Base-by-base conservation (phyloP, 495 filamentous ascomycete genomes). In the Parathielavia hyrcaniae region DNA sequence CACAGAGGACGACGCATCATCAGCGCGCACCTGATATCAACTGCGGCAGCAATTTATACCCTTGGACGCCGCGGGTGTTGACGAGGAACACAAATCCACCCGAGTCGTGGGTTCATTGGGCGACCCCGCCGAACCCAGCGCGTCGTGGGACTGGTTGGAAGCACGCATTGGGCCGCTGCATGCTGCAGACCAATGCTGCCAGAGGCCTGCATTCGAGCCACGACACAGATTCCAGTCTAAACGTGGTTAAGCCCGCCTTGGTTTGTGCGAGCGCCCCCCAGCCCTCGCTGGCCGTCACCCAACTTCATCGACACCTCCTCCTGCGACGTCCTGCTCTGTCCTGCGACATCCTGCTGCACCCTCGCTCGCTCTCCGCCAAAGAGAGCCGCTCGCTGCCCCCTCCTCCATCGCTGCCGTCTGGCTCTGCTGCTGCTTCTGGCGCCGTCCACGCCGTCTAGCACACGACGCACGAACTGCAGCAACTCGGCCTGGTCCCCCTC, bases 201-300 rank as follows among this genome's bases (percentile, higher is more conserved):
- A 74, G 61, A 71, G 74, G 71, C 70, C 73, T 67, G 78, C 74
- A 82, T 77, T 81, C 77, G 79, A 82, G 79, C 79, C 79, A 82
- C 79, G 79, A 82, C 79, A 82, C 63, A 62, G 61, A 61, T 49
- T 64, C 68, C 64, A 65, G 58, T 61, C 67, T 69, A 49, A 68
- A 71, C 67, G 64, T 64, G 69, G 69, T 69, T 68, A 71, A 66
- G 67, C 65, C 66, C 56, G 64, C 43, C 62, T 64, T 63, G 62
- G 61, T 57, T 63, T 60, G 52, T 66, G 57, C 41, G 63, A 58
- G 49, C 40, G 46, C 48, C 22, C 48, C 22, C 66, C 60, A 40
- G 45, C 23, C 55, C 45, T 34, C 46, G 22, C 48, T 43, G 51
- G 38, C 49, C 34, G 17, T 17, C 36, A 12, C 35, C 34, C 50